These are phyloP conservation scores for Euphrasia confusa DNA, from an alignment of 257 asterid genomes.

Conservation along the genomic window DNA sequence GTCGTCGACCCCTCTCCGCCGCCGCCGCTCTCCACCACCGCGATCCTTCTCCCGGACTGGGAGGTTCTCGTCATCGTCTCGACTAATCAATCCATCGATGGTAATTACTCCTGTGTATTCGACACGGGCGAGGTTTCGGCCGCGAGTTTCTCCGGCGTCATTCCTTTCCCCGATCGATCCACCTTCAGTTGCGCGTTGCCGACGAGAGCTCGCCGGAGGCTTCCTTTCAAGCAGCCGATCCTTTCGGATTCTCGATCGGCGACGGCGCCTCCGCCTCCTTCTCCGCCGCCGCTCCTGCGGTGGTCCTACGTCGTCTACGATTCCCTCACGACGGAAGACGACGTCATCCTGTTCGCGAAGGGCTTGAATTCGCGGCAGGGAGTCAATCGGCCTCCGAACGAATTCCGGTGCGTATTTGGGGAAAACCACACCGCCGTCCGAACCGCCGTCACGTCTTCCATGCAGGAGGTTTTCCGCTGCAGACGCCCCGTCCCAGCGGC, in stretches of 20 bases:
- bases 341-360: conserved; percentile 69
- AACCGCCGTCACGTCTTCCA: conserved; percentile 61
- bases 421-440: conserved; percentile 43
- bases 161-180: conserved; percentile 53
- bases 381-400: conserved; percentile 40
- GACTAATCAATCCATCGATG: conserved; percentile 23
- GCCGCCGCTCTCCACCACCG: conserved; percentile 27
- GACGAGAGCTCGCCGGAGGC: conserved; percentile 35
- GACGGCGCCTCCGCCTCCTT: conserved; percentile 13
- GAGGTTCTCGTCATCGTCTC: conserved; percentile 59
- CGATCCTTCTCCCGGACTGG: conserved; percentile 77
- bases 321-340: conserved; percentile 57
- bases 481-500: conserved; percentile 35
- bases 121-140: conserved; percentile 31
- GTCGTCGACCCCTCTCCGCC: conserved; percentile 8
- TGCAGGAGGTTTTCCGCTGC: conserved; percentile 90
- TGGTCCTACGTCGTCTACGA: conserved; percentile 60
- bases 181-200: conserved; percentile 55
- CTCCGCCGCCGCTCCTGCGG: conserved; percentile 32
- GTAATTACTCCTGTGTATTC: conserved; percentile 40
- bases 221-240: conserved; percentile 52
- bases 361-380: conserved; percentile 70
- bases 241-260: conserved; percentile 23
- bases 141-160: conserved; percentile 41
- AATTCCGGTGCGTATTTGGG: conserved; percentile 56